These are phyloP conservation scores for Eimeria falciformis DNA, from an alignment of 169 alveolate species.

Conservation along the genomic window DNA sequence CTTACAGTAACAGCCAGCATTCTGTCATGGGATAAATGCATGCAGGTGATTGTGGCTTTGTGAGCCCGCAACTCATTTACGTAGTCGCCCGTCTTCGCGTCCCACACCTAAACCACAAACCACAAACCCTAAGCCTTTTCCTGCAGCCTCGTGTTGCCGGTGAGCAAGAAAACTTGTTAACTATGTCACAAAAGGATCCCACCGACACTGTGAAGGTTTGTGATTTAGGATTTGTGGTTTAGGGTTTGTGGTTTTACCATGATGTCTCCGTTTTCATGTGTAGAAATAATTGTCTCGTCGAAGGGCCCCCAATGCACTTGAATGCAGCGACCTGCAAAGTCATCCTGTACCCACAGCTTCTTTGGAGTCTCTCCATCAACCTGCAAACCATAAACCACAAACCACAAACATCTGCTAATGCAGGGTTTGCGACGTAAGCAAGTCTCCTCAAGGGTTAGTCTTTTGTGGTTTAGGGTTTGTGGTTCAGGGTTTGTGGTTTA, in stretches of 20 bases:
- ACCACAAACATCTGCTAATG: neutral
- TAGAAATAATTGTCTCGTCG: slow-evolving; percentile 89
- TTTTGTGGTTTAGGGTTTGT: neutral
- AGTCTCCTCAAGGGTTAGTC: neutral
- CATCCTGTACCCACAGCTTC: slow-evolving; percentile 78
- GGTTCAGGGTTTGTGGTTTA: neutral
- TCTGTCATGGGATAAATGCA: slow-evolving; percentile 88
- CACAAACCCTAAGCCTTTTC: slow-evolving; percentile 45
- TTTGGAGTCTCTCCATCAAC: slow-evolving; percentile 57
- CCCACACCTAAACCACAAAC: slow-evolving; percentile 81
- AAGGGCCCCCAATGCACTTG: slow-evolving; percentile 94
- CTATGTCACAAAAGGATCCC: no score
- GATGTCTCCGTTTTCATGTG: slow-evolving; percentile 92
- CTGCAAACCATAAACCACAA: slow-evolving; percentile 27
- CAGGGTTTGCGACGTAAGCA: neutral
- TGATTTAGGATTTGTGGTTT: neutral
- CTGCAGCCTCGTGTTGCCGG: neutral
- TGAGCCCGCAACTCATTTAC: slow-evolving; percentile 87
- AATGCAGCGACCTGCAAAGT: slow-evolving; percentile 79
- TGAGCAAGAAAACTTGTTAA: no score
- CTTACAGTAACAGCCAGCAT: slow-evolving; percentile 87
- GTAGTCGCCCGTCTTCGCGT: slow-evolving; percentile 85
- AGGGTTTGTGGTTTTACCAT: slow-evolving; percentile 73
- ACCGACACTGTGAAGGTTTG: neutral
- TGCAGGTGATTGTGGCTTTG: slow-evolving; percentile 88